phyloP scores from a whole-genome alignment of 2,329 filamentous ascomycete genomes.

The Fusarium siculi region DNA sequence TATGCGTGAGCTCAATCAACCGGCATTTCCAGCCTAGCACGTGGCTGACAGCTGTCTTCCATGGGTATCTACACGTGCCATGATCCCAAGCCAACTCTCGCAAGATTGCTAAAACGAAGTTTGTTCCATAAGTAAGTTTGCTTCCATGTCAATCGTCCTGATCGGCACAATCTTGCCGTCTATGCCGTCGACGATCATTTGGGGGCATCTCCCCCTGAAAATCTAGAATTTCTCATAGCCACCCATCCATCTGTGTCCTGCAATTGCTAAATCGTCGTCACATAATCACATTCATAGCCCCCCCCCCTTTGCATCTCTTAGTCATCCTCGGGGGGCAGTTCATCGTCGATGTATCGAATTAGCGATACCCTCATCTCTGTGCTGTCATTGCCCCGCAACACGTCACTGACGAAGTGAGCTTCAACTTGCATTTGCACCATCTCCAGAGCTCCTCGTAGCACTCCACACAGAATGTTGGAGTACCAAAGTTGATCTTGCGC shows the following conservation, averaged over 20 bases:
- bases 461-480: slow-evolving; percentile 95
- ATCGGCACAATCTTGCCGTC: slow-evolving; percentile 5
- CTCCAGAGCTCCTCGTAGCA: slow-evolving; percentile 89
- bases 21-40: slow-evolving; percentile 20
- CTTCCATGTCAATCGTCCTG: slow-evolving; percentile 5
- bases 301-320: slow-evolving; percentile 54
- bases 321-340: slow-evolving; percentile 96
- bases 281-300: not conserved
- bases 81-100: slow-evolving; percentile 19
- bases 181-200: not conserved
- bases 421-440: slow-evolving; percentile 99
- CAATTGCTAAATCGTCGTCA: slow-evolving; percentile 10
- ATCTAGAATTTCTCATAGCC: slow-evolving; percentile 2
- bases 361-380: slow-evolving; percentile 97
- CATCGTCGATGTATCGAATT: slow-evolving; percentile 95
- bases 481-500: slow-evolving; percentile 99
- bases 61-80: slow-evolving; percentile 23
- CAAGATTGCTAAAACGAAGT: slow-evolving; percentile 11
- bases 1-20: slow-evolving; percentile 12
- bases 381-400: slow-evolving; percentile 91
- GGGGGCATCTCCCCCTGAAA: not conserved
- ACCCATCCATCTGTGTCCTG: not conserved
- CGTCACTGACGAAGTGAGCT: slow-evolving; percentile 93
- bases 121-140: slow-evolving; percentile 8
- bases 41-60: slow-evolving; percentile 29